These are phyloP conservation scores for Simmondsia chinensis DNA, from an alignment of 148 eudicot genomes.

Conservation along the genomic window DNA sequence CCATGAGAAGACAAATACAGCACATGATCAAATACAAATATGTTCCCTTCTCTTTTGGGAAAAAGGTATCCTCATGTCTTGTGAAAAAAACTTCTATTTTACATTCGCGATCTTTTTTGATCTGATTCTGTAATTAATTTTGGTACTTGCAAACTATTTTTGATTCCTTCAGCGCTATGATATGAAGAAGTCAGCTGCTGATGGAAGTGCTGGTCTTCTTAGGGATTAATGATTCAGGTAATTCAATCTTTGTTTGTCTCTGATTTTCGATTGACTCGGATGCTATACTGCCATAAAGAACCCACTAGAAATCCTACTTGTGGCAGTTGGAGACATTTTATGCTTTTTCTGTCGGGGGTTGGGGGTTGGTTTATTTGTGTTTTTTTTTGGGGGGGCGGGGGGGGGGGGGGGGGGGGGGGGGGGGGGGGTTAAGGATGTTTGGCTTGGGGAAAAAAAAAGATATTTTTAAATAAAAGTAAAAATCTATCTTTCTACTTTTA, in stretches of 20 bases:
- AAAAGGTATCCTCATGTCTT: slow-evolving; percentile 29
- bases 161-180: slow-evolving; percentile 29
- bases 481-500: no score
- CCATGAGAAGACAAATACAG: slow-evolving; percentile 56
- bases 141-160: slow-evolving; percentile 4
- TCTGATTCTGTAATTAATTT: not conserved
- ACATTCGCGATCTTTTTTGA: no score
- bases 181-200: slow-evolving; percentile 19
- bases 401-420: no score
- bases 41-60: slow-evolving; percentile 52
- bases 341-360: no score
- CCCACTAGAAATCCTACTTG: slow-evolving; percentile 8
- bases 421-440: no score
- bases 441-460: no score
- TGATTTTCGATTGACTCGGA: no score
- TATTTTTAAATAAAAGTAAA: no score
- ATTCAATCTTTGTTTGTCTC: not conserved
- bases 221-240: slow-evolving; percentile 33
- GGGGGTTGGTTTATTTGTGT: no score
- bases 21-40: slow-evolving; percentile 61
- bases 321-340: no score
- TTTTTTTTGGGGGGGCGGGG: no score
- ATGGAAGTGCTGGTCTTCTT: slow-evolving; percentile 26
- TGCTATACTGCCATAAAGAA: no score
- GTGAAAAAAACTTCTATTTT: not conserved